Evolutionary conservation across 345 rosid genomes (phyloP).

Genomic region (Cardiospermum halicacabum): DNA sequence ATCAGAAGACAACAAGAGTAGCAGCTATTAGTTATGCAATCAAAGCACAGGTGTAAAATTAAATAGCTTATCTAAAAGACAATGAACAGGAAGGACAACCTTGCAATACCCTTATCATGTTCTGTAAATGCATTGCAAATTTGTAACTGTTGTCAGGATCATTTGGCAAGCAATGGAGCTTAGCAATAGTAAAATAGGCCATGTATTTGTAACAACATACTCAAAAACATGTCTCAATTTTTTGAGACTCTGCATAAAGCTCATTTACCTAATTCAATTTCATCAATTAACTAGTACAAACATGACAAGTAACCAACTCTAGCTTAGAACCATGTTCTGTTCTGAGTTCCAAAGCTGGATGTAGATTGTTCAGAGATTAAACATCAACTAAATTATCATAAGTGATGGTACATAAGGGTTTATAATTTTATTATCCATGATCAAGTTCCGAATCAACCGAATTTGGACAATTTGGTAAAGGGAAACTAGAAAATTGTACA

Average conservation of each 20-base stretch:
- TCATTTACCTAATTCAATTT: neutral
- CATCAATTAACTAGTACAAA: neutral
- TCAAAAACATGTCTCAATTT: neutral
- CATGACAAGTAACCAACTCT: too few species aligned
- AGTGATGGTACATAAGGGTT: neutral
- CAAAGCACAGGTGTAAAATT: neutral
- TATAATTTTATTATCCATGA: neutral
- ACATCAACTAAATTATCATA: neutral
- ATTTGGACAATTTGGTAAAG: neutral
- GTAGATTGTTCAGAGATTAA: neutral
- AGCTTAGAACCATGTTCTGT: too few species aligned
- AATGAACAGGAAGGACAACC: neutral
- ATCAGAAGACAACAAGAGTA: neutral
- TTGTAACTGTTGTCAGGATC: neutral
- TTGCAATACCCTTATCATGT: neutral
- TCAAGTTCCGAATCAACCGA: neutral
- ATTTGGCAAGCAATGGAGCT: neutral
- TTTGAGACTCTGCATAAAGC: neutral
- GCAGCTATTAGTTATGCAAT: neutral
- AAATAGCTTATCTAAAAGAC: neutral
- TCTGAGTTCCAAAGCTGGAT: neutral
- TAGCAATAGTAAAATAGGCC: neutral
- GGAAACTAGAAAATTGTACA: slow-evolving; percentile 1
- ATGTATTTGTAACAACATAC: neutral
- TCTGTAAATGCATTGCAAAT: neutral